phyloP scores from a whole-genome alignment of 2,329 filamentous ascomycete species.

The Fusarium bactridioides region DNA sequence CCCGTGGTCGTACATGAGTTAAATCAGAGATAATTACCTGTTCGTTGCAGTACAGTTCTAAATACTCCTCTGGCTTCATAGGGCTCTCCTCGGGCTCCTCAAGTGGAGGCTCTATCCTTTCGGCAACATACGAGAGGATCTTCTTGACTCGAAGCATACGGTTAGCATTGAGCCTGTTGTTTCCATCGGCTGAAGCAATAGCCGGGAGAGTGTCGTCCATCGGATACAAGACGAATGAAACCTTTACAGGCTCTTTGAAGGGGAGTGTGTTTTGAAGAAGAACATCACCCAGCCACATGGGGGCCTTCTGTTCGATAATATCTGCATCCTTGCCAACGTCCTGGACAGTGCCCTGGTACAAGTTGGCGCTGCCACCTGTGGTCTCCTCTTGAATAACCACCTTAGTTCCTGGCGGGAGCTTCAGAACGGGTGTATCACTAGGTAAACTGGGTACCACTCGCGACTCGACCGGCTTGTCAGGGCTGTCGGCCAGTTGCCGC shows the following conservation, averaged over 20 bases:
- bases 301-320: constrained; percentile 83
- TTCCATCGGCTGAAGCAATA: constrained; percentile 78
- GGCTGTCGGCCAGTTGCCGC: constrained; percentile 65
- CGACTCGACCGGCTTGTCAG: constrained; percentile 64
- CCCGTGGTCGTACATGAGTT: neutral
- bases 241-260: constrained; percentile 90
- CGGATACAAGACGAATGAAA: constrained; percentile 91
- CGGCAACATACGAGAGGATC: constrained; percentile 89
- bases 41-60: constrained; percentile 94
- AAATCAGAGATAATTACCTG: constrained; percentile 66
- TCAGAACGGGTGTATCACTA: constrained; percentile 78
- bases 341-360: constrained; percentile 89
- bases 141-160: constrained; percentile 96
- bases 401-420: constrained; percentile 71
- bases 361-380: constrained; percentile 75
- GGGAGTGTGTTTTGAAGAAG: constrained; percentile 84
- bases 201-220: constrained; percentile 73
- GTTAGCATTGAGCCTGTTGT: constrained; percentile 93
- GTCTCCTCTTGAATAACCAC: constrained; percentile 76
- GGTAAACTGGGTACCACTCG: constrained; percentile 73
- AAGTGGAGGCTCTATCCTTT: constrained; percentile 81
- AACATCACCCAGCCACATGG: constrained; percentile 91
- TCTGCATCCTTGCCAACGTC: constrained; percentile 80
- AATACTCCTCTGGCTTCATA: constrained; percentile 86
- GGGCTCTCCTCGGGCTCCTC: constrained; percentile 65